Percentiles rank a stretch among this genome's conserved stretches.
Conservation (phyloP, 352 stramenopile species). For the Nothophytophthora sp. region DNA sequence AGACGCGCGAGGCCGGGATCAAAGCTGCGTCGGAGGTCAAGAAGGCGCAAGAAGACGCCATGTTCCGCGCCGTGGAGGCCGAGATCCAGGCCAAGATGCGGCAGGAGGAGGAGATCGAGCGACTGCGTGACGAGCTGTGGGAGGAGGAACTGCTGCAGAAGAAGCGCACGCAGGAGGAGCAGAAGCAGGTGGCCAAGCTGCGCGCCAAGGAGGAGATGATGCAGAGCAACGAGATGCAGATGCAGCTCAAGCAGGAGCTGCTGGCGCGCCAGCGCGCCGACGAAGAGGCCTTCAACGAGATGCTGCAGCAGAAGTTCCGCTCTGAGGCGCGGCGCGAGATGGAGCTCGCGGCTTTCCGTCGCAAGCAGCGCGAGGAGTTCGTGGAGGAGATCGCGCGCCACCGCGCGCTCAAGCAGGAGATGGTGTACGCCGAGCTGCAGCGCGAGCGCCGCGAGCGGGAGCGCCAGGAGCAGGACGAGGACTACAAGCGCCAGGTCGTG, state of each 20-base stretch:
- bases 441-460: conserved; percentile 73
- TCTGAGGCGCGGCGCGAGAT: conserved; percentile 67
- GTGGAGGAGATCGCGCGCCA: conserved; percentile 57
- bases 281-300: conserved; percentile 71
- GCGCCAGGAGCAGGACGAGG: conserved; percentile 66
- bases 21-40: conserved; percentile 72
- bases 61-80: conserved; percentile 78
- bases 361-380: conserved; percentile 69
- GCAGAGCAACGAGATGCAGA: conserved; percentile 75
- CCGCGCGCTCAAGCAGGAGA: conserved; percentile 65
- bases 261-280: conserved; percentile 56
- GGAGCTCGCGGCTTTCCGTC: conserved; percentile 59
- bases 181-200: conserved; percentile 65
- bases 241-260: conserved; percentile 60
- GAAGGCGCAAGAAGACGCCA: conserved; percentile 66
- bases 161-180: conserved; percentile 71
- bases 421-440: conserved; percentile 79
- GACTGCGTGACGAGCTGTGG: conserved; percentile 90
- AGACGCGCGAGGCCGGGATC: conserved; percentile 39
- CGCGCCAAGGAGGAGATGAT: conserved; percentile 87
- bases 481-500: conserved; percentile 83
- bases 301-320: conserved; percentile 61
- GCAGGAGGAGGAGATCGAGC: conserved; percentile 88
- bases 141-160: conserved; percentile 89
- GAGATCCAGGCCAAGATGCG: conserved; percentile 84